Base-by-base conservation (phyloP, 352 stramenopile genomes). In the Phytophthora fragariae region DNA sequence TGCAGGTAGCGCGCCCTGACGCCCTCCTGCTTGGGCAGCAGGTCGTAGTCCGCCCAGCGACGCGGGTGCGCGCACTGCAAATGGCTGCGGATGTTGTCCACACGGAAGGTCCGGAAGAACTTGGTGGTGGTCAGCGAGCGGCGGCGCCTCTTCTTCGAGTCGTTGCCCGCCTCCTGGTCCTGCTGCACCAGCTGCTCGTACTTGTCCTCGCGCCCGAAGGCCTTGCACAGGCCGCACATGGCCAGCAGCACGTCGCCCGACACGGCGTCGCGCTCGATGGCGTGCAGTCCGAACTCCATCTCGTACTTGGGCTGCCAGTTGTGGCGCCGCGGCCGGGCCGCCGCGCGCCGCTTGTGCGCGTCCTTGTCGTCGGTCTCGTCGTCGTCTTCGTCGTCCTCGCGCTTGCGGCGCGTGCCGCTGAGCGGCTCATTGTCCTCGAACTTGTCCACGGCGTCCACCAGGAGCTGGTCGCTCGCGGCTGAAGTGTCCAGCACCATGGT, bases 31-130 rank as follows among this genome's bases (percentile, higher is more conserved):
- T 96, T 96, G 6, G 89, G 87, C 9, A 96, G 83, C 72, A 90
- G 69, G 57, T 96, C 86, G 60, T 90, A 96, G 62, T 94, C 87
- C 9, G 81, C 75, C 89, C 89, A 96, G 14, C 87, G 87, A 2
- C 85, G 80, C 29, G 87, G 89, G 56, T 94, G 87, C 15, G 89
- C 86, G 21, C 85, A 83, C n/a, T 89, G 84, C 70, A 96, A 56
- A 57, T 96, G 89, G 74, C 87, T 96, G 52, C 89, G 89, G 70
- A 96, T 94, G 64, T 96, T 96, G 77, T 96, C 89, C 12, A 96
- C 83, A 12, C 89, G 86, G 68, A 94, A 96, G 5, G 89, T 80
- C 31, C 89, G 87, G 70, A 96, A 96, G 71, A 94, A 96, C 81
- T 96, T 96, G 67, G 85, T 94, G 47, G 89, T 96, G 50, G 89